Evolutionary conservation across 345 rosid genomes (phyloP).

Genomic region (Chamaenerion angustifolium): DNA sequence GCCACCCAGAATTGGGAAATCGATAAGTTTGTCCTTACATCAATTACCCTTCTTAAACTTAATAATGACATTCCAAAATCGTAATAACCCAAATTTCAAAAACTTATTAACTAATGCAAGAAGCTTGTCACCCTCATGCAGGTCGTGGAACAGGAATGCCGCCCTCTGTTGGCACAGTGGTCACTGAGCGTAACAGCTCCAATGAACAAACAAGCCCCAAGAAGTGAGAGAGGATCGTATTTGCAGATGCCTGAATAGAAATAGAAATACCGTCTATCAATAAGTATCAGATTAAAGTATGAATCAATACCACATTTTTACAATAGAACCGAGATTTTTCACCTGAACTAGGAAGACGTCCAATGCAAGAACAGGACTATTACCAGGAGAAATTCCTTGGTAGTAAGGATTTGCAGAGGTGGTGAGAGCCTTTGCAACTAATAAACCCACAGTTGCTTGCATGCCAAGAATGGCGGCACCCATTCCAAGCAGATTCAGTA

Average conservation of each 20-base stretch:
- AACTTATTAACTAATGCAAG: too few species aligned
- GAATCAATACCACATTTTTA: too few species aligned
- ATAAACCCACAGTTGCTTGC: slow-evolving; percentile 87
- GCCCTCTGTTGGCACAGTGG: slow-evolving; percentile 51
- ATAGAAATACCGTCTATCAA: neutral
- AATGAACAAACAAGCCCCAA: slow-evolving; percentile 75
- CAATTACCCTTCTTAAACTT: too few species aligned
- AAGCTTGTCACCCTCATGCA: slow-evolving; percentile 24
- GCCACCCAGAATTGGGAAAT: too few species aligned
- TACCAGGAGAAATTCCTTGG: slow-evolving; percentile 72
- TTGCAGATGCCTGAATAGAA: slow-evolving; percentile 77
- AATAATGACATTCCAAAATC: too few species aligned
- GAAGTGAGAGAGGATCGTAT: slow-evolving; percentile 91
- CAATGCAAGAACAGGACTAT: slow-evolving; percentile 70
- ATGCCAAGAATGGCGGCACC: slow-evolving; percentile 84
- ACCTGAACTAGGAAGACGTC: slow-evolving; percentile 99
- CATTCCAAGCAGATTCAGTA: slow-evolving; percentile 76
- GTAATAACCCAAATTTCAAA: too few species aligned
- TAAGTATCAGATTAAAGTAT: too few species aligned
- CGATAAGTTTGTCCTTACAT: too few species aligned
- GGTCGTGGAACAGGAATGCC: slow-evolving; percentile 30
- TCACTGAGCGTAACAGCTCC: slow-evolving; percentile 88
- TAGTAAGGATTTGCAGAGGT: slow-evolving; percentile 69
- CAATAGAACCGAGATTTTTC: slow-evolving; percentile 1
- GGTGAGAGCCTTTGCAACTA: slow-evolving; percentile 89